These are phyloP conservation scores for Alternaria gansuensis DNA, from an alignment of 2,329 filamentous ascomycete genomes.

Conservation along the genomic window DNA sequence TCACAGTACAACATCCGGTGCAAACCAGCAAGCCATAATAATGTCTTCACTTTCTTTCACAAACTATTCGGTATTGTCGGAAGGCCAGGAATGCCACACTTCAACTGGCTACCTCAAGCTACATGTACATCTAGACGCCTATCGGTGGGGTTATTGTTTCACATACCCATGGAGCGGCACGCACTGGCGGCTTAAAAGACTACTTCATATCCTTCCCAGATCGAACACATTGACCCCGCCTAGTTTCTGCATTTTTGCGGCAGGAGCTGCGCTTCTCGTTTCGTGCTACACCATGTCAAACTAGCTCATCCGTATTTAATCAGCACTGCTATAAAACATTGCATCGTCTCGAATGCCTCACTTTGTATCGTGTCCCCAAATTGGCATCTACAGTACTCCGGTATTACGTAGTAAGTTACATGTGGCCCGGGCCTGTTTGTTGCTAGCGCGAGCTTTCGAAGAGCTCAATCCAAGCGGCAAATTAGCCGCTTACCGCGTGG, in stretches of 20 bases:
- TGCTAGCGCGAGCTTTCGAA: neutral
- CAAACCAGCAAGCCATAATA: conserved; percentile 31
- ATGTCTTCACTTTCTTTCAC: conserved; percentile 31
- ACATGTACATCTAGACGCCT: conserved; percentile 29
- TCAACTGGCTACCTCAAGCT: conserved; percentile 22
- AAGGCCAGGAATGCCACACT: conserved; percentile 19
- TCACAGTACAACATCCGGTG: conserved; percentile 29
- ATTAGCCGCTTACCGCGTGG: neutral
- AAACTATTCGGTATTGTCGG: conserved; percentile 35
- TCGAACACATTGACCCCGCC: conserved; percentile 6
- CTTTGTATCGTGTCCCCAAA: neutral
- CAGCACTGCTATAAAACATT: neutral
- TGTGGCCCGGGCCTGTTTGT: neutral
- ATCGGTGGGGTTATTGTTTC: conserved; percentile 33
- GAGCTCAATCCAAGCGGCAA: neutral
- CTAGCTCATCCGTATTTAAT: neutral
- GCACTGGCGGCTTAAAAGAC: conserved; percentile 44
- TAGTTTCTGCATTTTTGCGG: conserved; percentile 5
- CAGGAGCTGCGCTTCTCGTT: conserved; percentile 4
- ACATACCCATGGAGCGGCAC: conserved; percentile 31
- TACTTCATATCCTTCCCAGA: conserved; percentile 28
- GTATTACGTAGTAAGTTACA: neutral
- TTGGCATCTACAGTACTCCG: neutral
- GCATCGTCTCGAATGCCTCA: conserved; percentile 2
- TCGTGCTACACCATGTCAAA: conserved; percentile 2